Conservation (phyloP, 2,329 filamentous ascomycete species). For the Paecilomyces sp. region DNA sequence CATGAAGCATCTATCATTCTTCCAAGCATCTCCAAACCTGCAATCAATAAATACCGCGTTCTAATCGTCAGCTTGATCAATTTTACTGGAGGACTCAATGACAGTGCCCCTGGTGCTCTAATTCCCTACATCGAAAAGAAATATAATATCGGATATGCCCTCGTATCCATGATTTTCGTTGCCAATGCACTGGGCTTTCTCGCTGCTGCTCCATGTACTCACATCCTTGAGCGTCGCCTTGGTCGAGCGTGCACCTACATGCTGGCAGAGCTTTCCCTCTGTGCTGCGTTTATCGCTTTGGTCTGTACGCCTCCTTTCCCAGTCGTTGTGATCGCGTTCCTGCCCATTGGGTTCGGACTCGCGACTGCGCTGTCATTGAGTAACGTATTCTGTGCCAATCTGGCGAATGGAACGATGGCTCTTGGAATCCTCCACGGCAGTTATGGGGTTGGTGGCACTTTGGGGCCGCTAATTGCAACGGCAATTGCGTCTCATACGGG, state of each 20-base stretch:
- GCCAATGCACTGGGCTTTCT: constrained; percentile 73
- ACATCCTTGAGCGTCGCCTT: constrained; percentile 53
- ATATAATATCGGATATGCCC: constrained; percentile 68
- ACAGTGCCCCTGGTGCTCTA: constrained; percentile 67
- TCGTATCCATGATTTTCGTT: constrained; percentile 77
- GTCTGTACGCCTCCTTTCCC: constrained; percentile 64
- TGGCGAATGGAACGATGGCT: constrained; percentile 45
- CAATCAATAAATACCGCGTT: constrained; percentile 65
- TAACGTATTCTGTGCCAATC: constrained; percentile 51
- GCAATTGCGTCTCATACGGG: constrained; percentile 56
- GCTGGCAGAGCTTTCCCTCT: constrained; percentile 50
- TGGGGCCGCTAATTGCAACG: constrained; percentile 68
- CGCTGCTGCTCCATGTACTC: constrained; percentile 60
- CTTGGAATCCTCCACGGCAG: constrained; percentile 31
- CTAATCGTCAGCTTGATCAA: constrained; percentile 58
- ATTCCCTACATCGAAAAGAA: constrained; percentile 74
- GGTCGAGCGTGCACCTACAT: constrained; percentile 61
- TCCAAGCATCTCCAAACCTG: constrained; percentile 17
- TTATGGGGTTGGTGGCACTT: constrained; percentile 54
- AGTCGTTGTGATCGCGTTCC: constrained; percentile 58
- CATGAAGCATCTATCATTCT: neutral
- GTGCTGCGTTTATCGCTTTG: constrained; percentile 57
- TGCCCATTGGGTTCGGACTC: constrained; percentile 53
- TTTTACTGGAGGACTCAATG: constrained; percentile 64
- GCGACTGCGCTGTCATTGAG: constrained; percentile 48